Percentiles rank a stretch among this genome's conserved stretches.
Conservation (phyloP, 495 filamentous ascomycete genomes). For the Chlorociboria aeruginascens region DNA sequence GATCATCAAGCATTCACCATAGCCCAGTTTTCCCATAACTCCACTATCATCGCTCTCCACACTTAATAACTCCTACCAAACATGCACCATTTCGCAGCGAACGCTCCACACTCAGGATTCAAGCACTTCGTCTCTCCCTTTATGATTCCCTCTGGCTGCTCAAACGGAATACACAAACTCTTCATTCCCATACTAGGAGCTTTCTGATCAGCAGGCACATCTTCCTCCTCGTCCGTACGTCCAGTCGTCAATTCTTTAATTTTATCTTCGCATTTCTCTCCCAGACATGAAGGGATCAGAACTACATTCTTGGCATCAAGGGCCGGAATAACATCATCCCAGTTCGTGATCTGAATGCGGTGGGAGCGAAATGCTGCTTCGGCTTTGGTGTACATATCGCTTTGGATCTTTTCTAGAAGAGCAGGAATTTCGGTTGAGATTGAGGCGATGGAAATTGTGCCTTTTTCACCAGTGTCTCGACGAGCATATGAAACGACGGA, state of each 20-base stretch:
- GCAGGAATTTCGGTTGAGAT: slow-evolving; percentile 58
- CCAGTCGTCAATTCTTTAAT: slow-evolving; percentile 83
- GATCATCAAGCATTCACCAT: slow-evolving; percentile 1
- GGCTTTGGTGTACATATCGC: slow-evolving; percentile 73
- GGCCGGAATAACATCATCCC: slow-evolving; percentile 79
- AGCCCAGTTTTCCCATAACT: not conserved
- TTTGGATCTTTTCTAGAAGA: slow-evolving; percentile 80
- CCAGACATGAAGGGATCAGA: slow-evolving; percentile 74
- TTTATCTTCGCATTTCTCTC: slow-evolving; percentile 76
- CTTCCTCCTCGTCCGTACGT: slow-evolving; percentile 48
- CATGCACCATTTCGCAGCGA: slow-evolving; percentile 75
- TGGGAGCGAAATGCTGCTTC: slow-evolving; percentile 64
- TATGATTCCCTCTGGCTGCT: slow-evolving; percentile 74
- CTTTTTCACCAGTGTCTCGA: slow-evolving; percentile 77
- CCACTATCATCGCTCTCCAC: not conserved
- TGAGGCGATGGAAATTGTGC: slow-evolving; percentile 58
- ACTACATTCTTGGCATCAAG: slow-evolving; percentile 86
- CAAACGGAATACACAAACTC: slow-evolving; percentile 92
- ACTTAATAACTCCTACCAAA: slow-evolving; percentile 59
- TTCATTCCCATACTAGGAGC: slow-evolving; percentile 96
- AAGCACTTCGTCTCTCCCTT: slow-evolving; percentile 78
- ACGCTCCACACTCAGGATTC: slow-evolving; percentile 65
- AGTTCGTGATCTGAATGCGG: slow-evolving; percentile 67
- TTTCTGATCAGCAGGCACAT: slow-evolving; percentile 60
- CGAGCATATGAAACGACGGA: slow-evolving; percentile 74